Conservation (phyloP, 2,329 filamentous ascomycete species). For the Ceratocystis diversiconidia region DNA sequence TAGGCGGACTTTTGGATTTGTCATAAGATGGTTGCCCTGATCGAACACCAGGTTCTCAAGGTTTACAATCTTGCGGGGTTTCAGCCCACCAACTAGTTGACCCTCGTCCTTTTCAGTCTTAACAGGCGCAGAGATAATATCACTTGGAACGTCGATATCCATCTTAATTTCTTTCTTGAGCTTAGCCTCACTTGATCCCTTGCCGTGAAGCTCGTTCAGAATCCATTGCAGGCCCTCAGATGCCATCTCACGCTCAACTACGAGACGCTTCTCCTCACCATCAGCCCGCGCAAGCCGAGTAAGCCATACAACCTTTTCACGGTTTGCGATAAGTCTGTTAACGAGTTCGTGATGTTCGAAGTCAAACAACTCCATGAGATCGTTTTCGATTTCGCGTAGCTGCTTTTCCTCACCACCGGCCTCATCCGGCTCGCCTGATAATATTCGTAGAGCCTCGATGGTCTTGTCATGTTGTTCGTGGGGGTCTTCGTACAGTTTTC, state of each 20-base stretch:
- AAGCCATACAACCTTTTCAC: conserved; percentile 90
- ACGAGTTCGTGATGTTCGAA: conserved; percentile 93
- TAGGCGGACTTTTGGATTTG: conserved; percentile 88
- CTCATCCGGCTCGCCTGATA: conserved; percentile 60
- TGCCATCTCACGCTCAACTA: conserved; percentile 80
- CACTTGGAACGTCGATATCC: conserved; percentile 66
- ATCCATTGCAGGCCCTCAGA: conserved; percentile 78
- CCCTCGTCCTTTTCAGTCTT: conserved; percentile 48
- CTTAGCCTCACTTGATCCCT: conserved; percentile 44
- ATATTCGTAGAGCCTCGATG: conserved; percentile 63
- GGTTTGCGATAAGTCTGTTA: conserved; percentile 77
- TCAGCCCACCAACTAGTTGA: conserved; percentile 63
- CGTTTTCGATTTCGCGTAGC: conserved; percentile 89
- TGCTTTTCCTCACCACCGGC: conserved; percentile 66
- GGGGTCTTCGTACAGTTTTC: conserved; percentile 73
- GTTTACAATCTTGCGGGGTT: conserved; percentile 78
- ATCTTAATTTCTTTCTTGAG: conserved; percentile 79
- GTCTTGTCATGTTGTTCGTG: conserved; percentile 92
- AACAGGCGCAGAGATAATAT: conserved; percentile 31
- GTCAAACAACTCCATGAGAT: conserved; percentile 95
- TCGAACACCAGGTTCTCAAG: conserved; percentile 94
- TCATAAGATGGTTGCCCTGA: conserved; percentile 97
- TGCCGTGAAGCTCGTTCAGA: conserved; percentile 72
- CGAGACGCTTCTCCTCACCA: conserved; percentile 58
- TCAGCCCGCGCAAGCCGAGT: conserved; percentile 75